Conservation (phyloP, 805 yeast species). For the Yamadazyma akitaensis region DNA sequence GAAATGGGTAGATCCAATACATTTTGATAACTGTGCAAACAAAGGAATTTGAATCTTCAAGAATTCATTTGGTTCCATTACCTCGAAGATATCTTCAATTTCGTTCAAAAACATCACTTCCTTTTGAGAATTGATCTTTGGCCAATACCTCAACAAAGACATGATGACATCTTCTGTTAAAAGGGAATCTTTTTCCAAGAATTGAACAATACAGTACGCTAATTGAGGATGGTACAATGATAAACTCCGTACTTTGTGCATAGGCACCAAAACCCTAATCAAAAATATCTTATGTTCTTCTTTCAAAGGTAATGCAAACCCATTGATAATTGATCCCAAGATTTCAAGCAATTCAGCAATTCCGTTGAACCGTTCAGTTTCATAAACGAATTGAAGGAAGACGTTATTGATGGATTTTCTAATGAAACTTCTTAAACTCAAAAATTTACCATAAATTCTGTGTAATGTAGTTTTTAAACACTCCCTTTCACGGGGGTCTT, state of each 20-base stretch:
- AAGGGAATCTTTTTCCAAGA: slow-evolving; percentile 87
- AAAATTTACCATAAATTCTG: slow-evolving; percentile 91
- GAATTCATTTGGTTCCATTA: slow-evolving; percentile 91
- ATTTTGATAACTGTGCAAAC: slow-evolving; percentile 89
- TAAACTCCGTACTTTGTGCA: slow-evolving; percentile 87
- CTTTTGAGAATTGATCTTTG: slow-evolving; percentile 89
- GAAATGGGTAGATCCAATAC: slow-evolving; percentile 93
- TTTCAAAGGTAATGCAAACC: slow-evolving; percentile 94
- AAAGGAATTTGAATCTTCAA: slow-evolving; percentile 88
- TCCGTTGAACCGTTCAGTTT: slow-evolving; percentile 94
- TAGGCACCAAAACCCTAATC: slow-evolving; percentile 80
- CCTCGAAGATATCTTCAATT: slow-evolving; percentile 94
- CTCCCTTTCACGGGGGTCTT: slow-evolving; percentile 95
- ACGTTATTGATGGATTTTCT: slow-evolving; percentile 90
- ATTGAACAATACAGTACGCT: slow-evolving; percentile 95
- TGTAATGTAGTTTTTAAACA: slow-evolving; percentile 92
- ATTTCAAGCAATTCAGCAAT: slow-evolving; percentile 93
- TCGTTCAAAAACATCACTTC: slow-evolving; percentile 96
- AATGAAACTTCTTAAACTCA: slow-evolving; percentile 84
- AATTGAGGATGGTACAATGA: slow-evolving; percentile 94
- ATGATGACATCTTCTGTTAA: slow-evolving; percentile 94
- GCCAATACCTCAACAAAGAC: slow-evolving; percentile 95
- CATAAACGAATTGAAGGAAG: slow-evolving; percentile 88
- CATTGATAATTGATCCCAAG: slow-evolving; percentile 93
- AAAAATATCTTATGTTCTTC: slow-evolving; percentile 94